Conservation (phyloP, 306 rosid species). For the Lagenaria siceraria region DNA sequence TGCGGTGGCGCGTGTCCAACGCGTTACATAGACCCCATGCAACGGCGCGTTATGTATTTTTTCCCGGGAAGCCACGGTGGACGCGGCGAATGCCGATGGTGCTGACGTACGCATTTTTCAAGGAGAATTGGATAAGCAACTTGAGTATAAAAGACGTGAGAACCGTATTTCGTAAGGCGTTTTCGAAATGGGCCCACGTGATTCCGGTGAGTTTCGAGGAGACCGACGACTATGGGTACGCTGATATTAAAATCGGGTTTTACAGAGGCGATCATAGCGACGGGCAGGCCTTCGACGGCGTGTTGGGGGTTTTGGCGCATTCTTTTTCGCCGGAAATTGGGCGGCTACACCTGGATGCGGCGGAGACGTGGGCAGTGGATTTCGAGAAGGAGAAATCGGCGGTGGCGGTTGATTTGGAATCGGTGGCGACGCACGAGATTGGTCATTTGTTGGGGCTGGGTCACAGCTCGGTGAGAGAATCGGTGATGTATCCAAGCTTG, state of each 20-base stretch:
- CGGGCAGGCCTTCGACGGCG: conserved; percentile 76
- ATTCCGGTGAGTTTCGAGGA: conserved; percentile 58
- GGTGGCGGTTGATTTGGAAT: conserved; percentile 70
- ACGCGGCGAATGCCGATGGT: conserved; percentile 40
- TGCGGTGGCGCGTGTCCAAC: neutral
- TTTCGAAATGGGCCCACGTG: conserved; percentile 49
- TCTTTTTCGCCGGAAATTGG: conserved; percentile 75
- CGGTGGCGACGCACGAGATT: conserved; percentile 76
- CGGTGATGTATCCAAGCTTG: conserved; percentile 77
- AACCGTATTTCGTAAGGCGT: conserved; percentile 30
- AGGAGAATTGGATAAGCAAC: conserved; percentile 18
- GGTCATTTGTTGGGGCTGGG: conserved; percentile 79
- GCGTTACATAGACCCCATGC: conserved; percentile 12
- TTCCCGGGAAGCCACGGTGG: conserved; percentile 75
- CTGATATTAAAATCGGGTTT: conserved; percentile 62
- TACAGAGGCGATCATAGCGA: conserved; percentile 73
- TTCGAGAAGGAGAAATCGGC: conserved; percentile 29
- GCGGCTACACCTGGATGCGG: conserved; percentile 69
- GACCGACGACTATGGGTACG: conserved; percentile 25
- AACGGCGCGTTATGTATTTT: conserved; percentile 29
- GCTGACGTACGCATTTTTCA: conserved; percentile 52
- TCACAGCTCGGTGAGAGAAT: conserved; percentile 49
- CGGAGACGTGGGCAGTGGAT: conserved; percentile 73
- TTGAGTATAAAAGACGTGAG: conserved; percentile 31
- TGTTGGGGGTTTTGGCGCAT: conserved; percentile 67